Percentiles rank a stretch among this genome's conserved stretches.
These are phyloP conservation scores for Paraconiothyrium sp. DNA, from an alignment of 2,329 filamentous ascomycete species.

Conservation along the genomic window DNA sequence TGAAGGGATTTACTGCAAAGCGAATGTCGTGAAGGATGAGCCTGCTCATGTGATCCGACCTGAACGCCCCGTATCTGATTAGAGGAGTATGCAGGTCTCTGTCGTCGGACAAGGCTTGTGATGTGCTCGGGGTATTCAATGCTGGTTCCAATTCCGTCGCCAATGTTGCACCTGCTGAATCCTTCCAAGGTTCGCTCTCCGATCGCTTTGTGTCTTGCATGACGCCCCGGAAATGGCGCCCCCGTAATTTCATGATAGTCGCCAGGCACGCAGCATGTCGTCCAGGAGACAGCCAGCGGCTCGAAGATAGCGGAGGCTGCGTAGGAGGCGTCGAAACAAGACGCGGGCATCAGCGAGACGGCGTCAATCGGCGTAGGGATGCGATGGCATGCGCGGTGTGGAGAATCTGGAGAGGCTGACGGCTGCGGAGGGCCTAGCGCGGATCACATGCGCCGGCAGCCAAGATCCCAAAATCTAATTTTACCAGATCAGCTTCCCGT, in stretches of 20 bases:
- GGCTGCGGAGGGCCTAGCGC: conserved; percentile 5
- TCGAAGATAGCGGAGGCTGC: not conserved
- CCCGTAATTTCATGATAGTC: conserved; percentile 5
- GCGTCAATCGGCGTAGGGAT: not conserved
- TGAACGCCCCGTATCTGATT: not conserved
- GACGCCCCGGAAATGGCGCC: conserved; percentile 5
- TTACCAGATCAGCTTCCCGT: conserved; percentile 17
- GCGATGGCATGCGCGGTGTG: conserved; percentile 2
- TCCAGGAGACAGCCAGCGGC: not conserved
- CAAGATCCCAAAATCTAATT: conserved; percentile 6
- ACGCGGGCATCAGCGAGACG: not conserved
- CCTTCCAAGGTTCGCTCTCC: conserved; percentile 7
- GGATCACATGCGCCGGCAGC: not conserved
- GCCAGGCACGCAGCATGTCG: not conserved
- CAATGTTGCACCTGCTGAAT: not conserved
- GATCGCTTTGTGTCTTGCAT: conserved; percentile 12
- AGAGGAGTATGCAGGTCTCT: not conserved
- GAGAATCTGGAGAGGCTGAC: conserved; percentile 9
- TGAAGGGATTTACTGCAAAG: not conserved
- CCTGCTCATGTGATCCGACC: not conserved
- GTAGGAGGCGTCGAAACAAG: not conserved
- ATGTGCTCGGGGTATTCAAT: not conserved
- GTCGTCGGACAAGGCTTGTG: not conserved
- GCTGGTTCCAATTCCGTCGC: not conserved
- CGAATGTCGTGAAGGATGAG: too few species aligned